Evolutionary conservation across 2,329 filamentous ascomycete genomes (phyloP).

Genomic region (Pestalotiopsis fici): DNA sequence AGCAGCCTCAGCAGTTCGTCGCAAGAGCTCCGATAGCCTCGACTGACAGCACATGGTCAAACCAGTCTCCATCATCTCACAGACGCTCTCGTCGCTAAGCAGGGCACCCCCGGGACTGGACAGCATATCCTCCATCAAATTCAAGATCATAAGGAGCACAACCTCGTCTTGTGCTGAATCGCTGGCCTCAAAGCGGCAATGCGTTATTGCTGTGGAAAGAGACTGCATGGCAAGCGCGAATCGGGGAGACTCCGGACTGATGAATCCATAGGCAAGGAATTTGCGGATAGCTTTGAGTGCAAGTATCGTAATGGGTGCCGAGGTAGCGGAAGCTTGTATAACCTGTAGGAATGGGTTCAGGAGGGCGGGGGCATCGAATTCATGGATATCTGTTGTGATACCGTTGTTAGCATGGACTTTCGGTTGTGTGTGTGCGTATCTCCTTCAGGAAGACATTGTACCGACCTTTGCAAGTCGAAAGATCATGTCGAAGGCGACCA

Average conservation of each 20-base stretch:
- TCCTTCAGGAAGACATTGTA: neutral
- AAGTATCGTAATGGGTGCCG: slow-evolving; percentile 92
- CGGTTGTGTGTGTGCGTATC: neutral
- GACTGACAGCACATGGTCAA: slow-evolving; percentile 96
- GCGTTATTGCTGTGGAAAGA: slow-evolving; percentile 90
- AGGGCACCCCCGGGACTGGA: slow-evolving; percentile 90
- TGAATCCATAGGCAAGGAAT: slow-evolving; percentile 93
- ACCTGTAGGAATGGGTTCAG: slow-evolving; percentile 95
- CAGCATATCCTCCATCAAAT: slow-evolving; percentile 98
- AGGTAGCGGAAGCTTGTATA: slow-evolving; percentile 93
- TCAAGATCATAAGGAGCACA: slow-evolving; percentile 88
- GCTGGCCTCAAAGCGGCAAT: slow-evolving; percentile 96
- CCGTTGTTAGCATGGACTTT: slow-evolving; percentile 23
- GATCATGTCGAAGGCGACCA: slow-evolving; percentile 82
- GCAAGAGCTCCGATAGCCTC: slow-evolving; percentile 84
- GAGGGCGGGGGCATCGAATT: slow-evolving; percentile 86
- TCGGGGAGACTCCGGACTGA: slow-evolving; percentile 80
- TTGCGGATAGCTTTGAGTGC: slow-evolving; percentile 93
- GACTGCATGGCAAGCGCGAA: slow-evolving; percentile 92
- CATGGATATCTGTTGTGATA: slow-evolving; percentile 67
- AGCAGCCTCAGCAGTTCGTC: slow-evolving; percentile 89
- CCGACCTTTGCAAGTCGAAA: slow-evolving; percentile 80
- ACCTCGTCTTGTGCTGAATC: slow-evolving; percentile 95
- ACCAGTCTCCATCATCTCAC: slow-evolving; percentile 99
- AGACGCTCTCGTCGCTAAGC: slow-evolving; percentile 96